A percentile compares a stretch with the other conserved stretches of the same genome.
Conservation (phyloP, 2,329 filamentous ascomycete genomes). For the Aspergillus costaricaensis region DNA sequence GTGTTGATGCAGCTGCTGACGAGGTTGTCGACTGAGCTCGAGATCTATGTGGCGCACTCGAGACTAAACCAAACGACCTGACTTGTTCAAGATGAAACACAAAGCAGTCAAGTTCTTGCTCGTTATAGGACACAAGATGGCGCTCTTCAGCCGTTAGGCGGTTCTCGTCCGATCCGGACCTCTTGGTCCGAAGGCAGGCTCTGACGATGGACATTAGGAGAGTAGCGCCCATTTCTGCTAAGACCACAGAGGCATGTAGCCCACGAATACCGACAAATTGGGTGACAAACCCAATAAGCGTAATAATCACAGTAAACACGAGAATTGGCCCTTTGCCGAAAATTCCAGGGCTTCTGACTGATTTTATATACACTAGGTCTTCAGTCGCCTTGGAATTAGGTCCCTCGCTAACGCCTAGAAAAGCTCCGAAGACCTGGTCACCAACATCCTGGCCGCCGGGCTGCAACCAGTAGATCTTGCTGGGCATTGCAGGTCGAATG, state of each 20-base stretch:
- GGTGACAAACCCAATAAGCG: constrained; percentile 37
- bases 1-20: constrained; percentile 12
- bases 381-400: constrained; percentile 14
- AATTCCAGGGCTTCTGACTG: constrained; percentile 21
- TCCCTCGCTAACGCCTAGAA: constrained; percentile 33
- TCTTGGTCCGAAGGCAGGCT: constrained; percentile 36
- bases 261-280: constrained; percentile 45
- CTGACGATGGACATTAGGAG: constrained; percentile 42
- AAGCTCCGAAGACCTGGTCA: constrained; percentile 43
- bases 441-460: constrained; percentile 41
- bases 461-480: constrained; percentile 43
- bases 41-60: background rate
- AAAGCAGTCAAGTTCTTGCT: constrained; percentile 38
- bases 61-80: constrained; percentile 25
- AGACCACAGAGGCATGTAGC: constrained; percentile 39
- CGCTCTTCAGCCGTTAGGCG: constrained; percentile 22
- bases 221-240: constrained; percentile 39
- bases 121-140: constrained; percentile 23
- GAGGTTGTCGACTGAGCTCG: constrained; percentile 10
- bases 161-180: constrained; percentile 34
- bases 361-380: constrained; percentile 32
- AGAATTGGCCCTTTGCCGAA: constrained; percentile 21
- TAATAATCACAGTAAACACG: constrained; percentile 26
- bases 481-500: constrained; percentile 26
- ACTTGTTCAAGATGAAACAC: constrained; percentile 30